phyloP scores from a whole-genome alignment of 257 asterid genomes.

The Voacanga thouarsii region DNA sequence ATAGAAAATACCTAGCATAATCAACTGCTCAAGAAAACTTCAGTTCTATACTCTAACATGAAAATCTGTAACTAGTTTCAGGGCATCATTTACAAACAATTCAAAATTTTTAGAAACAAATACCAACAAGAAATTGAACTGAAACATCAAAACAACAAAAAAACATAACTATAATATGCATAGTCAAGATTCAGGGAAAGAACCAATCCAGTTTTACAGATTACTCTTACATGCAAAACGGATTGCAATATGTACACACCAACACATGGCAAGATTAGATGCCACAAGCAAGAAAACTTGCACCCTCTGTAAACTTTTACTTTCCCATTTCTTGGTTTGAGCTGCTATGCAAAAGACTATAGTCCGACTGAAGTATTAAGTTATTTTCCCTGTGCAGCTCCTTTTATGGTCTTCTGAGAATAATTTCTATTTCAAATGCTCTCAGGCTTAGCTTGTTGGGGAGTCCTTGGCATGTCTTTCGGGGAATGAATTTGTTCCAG shows the following conservation, averaged over 20 bases:
- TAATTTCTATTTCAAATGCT: background rate
- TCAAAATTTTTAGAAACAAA: background rate
- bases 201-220: background rate
- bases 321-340: background rate
- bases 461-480: slow-evolving; percentile 12
- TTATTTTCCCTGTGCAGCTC: background rate
- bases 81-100: background rate
- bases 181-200: background rate
- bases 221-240: background rate
- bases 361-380: background rate
- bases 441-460: background rate
- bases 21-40: background rate
- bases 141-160: background rate
- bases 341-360: background rate
- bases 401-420: background rate
- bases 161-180: background rate
- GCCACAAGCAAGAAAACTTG: background rate
- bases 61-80: background rate
- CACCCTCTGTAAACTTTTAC: background rate
- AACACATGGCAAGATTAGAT: background rate
- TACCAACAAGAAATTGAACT: background rate
- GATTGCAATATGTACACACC: background rate
- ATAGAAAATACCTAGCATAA: background rate
- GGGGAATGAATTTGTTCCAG: slow-evolving; percentile 35
- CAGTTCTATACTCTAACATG: background rate